Conservation (phyloP, 1,284 basidiomycete genomes). For the Athelia sp. region DNA sequence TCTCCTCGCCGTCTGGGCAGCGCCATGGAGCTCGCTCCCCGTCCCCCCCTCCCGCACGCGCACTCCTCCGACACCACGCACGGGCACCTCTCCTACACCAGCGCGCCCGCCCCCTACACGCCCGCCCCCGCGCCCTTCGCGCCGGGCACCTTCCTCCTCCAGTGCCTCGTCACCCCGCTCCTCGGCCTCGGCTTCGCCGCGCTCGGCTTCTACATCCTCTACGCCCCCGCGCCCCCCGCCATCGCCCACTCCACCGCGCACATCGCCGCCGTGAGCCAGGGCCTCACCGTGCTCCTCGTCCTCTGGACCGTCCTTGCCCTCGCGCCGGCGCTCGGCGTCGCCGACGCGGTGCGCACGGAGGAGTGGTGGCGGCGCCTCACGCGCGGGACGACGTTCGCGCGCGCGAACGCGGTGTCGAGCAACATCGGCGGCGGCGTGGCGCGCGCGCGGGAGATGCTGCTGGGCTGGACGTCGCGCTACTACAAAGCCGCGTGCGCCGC, state of each 20-base stretch:
- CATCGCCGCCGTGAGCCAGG: not conserved
- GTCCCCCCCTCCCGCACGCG: no score
- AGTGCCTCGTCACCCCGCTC: no score
- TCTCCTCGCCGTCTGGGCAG: no score
- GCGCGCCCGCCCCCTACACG: no score
- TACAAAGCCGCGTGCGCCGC: not conserved
- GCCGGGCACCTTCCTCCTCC: no score
- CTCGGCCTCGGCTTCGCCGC: not conserved
- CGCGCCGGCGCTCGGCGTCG: not conserved
- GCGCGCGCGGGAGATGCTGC: not conserved
- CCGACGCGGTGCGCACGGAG: not conserved
- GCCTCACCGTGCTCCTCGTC: not conserved
- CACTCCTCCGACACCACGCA: no score
- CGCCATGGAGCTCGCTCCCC: no score
- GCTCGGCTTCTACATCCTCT: not conserved
- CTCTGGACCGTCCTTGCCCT: not conserved
- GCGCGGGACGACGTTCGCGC: not conserved
- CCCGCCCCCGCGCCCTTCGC: no score
- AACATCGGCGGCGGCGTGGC: not conserved
- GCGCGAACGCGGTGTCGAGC: not conserved
- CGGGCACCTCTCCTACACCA: no score
- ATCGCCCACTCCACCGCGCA: not conserved
- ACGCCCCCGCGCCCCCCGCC: not conserved
- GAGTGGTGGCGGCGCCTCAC: not conserved
- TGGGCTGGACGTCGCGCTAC: not conserved